Conservation (phyloP, 164 flowering plant species). For the Aristolochia californica region DNA sequence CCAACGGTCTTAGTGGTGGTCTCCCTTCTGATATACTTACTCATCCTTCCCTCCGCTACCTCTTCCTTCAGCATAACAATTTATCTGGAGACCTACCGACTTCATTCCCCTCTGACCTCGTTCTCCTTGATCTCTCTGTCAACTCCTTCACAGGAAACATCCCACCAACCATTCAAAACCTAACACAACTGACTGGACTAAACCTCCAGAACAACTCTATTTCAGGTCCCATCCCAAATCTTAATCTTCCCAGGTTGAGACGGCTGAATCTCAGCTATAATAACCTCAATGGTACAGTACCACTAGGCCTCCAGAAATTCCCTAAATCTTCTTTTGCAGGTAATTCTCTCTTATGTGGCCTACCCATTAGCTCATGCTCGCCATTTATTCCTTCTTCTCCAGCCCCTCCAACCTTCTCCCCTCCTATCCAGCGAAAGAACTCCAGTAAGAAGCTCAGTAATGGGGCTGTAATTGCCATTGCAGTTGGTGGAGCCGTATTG, state of each 20-base stretch:
- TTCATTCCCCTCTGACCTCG: slow-evolving; percentile 35
- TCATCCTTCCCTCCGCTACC: slow-evolving; percentile 53
- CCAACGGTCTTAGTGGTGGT: slow-evolving; percentile 52
- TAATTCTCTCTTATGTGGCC: slow-evolving; percentile 53
- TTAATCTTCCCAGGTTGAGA: slow-evolving; percentile 32
- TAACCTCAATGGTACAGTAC: slow-evolving; percentile 51
- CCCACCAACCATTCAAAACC: slow-evolving; percentile 44
- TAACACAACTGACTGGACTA: slow-evolving; percentile 36
- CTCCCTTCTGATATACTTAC: slow-evolving; percentile 68
- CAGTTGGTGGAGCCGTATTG: slow-evolving; percentile 38
- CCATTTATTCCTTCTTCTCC: slow-evolving; percentile 23
- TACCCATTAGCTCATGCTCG: slow-evolving; percentile 46
- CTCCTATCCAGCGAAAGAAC: slow-evolving; percentile 6
- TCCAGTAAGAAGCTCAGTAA: slow-evolving; percentile 30
- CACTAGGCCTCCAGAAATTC: slow-evolving; percentile 34
- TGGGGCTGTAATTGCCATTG: slow-evolving; percentile 45
- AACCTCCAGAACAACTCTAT: slow-evolving; percentile 49
- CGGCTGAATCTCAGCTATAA: slow-evolving; percentile 50
- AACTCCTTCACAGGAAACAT: slow-evolving; percentile 62
- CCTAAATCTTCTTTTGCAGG: slow-evolving; percentile 53
- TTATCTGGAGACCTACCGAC: slow-evolving; percentile 67
- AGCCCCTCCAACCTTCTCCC: slow-evolving; percentile 18
- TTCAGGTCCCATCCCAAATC: slow-evolving; percentile 43
- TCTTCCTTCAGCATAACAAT: slow-evolving; percentile 67
- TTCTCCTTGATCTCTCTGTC: slow-evolving; percentile 61